Evolutionary conservation across 116 monocot species (phyloP).

Genomic region (Papilionanthe hybrid): DNA sequence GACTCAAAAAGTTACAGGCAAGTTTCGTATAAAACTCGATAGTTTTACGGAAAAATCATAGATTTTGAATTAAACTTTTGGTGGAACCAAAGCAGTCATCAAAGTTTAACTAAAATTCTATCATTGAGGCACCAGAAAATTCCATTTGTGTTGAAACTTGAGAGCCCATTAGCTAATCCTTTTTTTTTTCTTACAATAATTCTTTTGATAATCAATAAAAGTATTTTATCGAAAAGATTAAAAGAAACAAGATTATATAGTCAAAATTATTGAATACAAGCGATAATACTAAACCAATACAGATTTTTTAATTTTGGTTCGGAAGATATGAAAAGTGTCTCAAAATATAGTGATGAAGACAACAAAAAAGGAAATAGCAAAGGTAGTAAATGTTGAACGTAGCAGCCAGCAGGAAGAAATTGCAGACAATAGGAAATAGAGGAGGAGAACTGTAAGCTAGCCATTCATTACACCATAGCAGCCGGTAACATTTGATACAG

Average conservation of each 20-base stretch:
- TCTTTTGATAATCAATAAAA: background rate
- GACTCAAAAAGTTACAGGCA: no score
- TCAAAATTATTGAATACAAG: background rate
- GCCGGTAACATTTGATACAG: no score
- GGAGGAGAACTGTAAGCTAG: no score
- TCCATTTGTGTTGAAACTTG: background rate
- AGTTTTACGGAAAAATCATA: background rate
- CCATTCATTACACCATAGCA: no score
- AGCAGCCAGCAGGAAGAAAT: no score
- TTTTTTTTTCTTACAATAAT: background rate
- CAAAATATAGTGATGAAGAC: no score
- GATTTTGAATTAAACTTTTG: background rate
- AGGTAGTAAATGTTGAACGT: background rate
- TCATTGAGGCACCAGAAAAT: background rate
- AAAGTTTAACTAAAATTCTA: background rate
- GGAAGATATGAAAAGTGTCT: no score
- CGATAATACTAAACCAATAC: background rate
- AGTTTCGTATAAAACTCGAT: no score
- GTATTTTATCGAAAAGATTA: background rate
- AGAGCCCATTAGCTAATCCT: background rate
- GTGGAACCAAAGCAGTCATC: background rate
- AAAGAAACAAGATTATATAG: background rate
- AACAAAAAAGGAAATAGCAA: background rate
- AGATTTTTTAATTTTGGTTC: background rate
- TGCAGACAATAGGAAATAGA: no score